Percentiles rank a stretch among this genome's conserved stretches.
phyloP scores from a whole-genome alignment of 768 basidiomycete species.

The Hypholoma fasciculare region DNA sequence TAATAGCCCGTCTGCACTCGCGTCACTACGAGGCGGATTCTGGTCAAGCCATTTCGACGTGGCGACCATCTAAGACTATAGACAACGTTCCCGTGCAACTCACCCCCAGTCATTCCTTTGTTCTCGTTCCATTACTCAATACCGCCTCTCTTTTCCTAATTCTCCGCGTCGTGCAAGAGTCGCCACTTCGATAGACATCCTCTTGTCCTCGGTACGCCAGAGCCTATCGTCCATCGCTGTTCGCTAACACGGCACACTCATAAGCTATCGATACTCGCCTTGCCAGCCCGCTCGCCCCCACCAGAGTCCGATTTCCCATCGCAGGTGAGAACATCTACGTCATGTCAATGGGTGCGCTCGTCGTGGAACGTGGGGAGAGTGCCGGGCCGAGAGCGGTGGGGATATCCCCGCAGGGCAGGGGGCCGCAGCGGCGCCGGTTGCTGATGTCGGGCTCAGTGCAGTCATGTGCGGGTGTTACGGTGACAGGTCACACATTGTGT shows the following conservation, averaged over 20 bases:
- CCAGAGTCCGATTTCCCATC: not conserved
- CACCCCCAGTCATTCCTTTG: constrained; percentile 53
- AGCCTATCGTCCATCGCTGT: constrained; percentile 1
- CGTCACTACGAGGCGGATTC: constrained; percentile 53
- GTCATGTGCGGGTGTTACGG: constrained; percentile 8
- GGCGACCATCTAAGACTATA: constrained; percentile 33
- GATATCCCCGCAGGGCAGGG: constrained; percentile 24
- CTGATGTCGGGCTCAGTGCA: not conserved
- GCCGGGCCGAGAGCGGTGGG: constrained; percentile 26
- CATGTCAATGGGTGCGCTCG: constrained; percentile 28
- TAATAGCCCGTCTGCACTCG: constrained; percentile 40
- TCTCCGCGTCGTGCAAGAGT: constrained; percentile 17
- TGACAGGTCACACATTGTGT: constrained; percentile 13
- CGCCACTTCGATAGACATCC: constrained; percentile 14
- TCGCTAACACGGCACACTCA: constrained; percentile 2
- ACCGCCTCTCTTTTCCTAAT: constrained; percentile 26
- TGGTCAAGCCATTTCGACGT: constrained; percentile 34
- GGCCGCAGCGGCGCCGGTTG: constrained; percentile 29
- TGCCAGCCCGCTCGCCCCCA: not conserved
- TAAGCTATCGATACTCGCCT: not conserved
- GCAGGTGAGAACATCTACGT: constrained; percentile 20
- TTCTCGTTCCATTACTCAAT: constrained; percentile 23
- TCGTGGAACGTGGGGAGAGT: constrained; percentile 40
- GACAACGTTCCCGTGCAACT: constrained; percentile 34
- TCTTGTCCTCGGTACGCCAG: constrained; percentile 20